Base-by-base conservation (phyloP, 176 grass and related monocot genomes). In the Rhynchospora tenuis region DNA sequence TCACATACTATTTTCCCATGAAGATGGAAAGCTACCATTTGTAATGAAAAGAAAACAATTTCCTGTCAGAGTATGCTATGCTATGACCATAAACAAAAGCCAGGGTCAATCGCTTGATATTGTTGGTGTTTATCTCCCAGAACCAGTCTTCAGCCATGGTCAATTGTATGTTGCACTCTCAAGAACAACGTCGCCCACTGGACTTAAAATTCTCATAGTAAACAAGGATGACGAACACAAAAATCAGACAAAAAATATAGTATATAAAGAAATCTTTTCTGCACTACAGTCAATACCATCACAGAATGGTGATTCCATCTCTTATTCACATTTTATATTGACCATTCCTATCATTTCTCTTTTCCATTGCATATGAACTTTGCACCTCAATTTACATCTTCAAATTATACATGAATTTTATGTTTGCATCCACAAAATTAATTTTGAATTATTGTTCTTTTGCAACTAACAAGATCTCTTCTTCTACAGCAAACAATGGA, bases 81-180 rank as follows among this genome's bases (percentile, higher is more conserved):
- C 76, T 6, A 87, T 87, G 85, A 87, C 85, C 6, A 86, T 86
- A 0, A 86, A 86, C 6, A 86, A 71, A 8, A 78, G 70, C 5
- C 70, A 85, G 78, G 83, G 83, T 5, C 56, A 85, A 20, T 59
- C 83, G 1, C 45, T 80, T 0, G 10, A 57, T 14, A 56, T 7
- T 0, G 65, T 86, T 42, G 73, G 84, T 4, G 43, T 86, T 1
- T 86, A 79, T 24, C 51, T 86, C 2, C 75, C 84, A 70, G 23
- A 5, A 5, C 74, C 23, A 1, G 75, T 86, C 4, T 86, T 81
- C 13, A 67, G 57, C 0, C 75, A 81, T 17, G 74, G 84, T 3
- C 63, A 86, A 51, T 13, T 86, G 9, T 81, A 86, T 62, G 77
- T 86, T 12, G 85, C 85, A 9, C 15, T 87, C 0, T 82, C 85